These are phyloP conservation scores for Murraya paniculata DNA, from an alignment of 345 rosid genomes.

Conservation along the genomic window DNA sequence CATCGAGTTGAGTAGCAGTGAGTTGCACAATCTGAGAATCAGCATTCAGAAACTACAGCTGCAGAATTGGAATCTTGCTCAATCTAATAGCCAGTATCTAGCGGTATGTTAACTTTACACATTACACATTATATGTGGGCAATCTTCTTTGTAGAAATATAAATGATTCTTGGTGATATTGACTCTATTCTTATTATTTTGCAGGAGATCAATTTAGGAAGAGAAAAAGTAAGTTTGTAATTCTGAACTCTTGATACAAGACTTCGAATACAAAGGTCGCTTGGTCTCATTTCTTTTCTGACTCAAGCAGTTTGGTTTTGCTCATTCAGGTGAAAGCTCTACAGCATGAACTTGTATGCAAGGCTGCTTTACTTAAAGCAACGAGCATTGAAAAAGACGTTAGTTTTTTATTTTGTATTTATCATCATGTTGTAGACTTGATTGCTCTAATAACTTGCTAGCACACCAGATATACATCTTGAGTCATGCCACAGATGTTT, in stretches of 20 bases:
- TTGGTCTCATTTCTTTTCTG: background rate
- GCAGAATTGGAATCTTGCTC: conserved; percentile 65
- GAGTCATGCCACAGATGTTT: background rate
- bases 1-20: conserved; percentile 47
- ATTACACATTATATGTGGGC: background rate
- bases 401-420: conserved; percentile 2
- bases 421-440: background rate
- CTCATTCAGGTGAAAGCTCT: conserved; percentile 42
- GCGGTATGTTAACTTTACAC: conserved; percentile 39
- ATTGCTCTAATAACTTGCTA: background rate
- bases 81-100: conserved; percentile 53
- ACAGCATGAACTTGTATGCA: conserved; percentile 58
- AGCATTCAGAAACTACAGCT: conserved; percentile 47
- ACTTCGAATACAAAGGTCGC: background rate
- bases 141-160: conserved; percentile 1
- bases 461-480: background rate
- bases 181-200: conserved; percentile 2
- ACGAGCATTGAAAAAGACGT: conserved; percentile 29
- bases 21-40: conserved; percentile 42
- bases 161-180: background rate
- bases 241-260: background rate
- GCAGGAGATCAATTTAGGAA: conserved; percentile 62
- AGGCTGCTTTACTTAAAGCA: conserved; percentile 49
- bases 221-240: conserved; percentile 39
- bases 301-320: background rate